Conservation (phyloP, 2,329 filamentous ascomycete genomes). For the Leptographium galeiforme region DNA sequence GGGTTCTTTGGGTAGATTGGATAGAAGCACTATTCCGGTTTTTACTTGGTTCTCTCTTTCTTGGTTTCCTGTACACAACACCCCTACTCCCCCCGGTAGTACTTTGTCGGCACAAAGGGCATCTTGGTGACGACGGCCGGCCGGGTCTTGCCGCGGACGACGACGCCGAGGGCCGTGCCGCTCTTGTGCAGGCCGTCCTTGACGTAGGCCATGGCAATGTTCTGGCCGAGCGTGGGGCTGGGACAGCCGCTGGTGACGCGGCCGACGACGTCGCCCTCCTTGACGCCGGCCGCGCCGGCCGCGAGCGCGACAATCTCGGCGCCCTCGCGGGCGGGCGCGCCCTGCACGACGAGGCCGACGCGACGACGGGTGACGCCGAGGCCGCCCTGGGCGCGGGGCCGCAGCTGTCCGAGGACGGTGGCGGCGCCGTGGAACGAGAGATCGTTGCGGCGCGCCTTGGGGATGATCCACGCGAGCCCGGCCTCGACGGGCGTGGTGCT, state of each 20-base stretch:
- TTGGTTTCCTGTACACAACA: too few species aligned
- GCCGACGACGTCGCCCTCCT: constrained; percentile 52
- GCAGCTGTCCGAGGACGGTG: constrained; percentile 63
- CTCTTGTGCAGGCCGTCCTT: constrained; percentile 69
- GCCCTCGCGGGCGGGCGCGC: constrained; percentile 81
- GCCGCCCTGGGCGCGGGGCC: constrained; percentile 58
- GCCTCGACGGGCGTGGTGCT: constrained; percentile 46
- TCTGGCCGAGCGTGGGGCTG: constrained; percentile 71
- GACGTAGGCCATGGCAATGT: constrained; percentile 94
- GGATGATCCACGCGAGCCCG: constrained; percentile 63
- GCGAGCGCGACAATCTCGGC: constrained; percentile 49
- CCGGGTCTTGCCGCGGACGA: constrained; percentile 64
- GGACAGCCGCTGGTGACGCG: constrained; percentile 81
- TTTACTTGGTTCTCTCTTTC: too few species aligned
- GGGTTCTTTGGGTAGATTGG: too few species aligned
- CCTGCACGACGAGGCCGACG: constrained; percentile 70
- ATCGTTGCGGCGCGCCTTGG: constrained; percentile 55
- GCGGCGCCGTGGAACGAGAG: constrained; percentile 72
- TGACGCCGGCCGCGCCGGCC: constrained; percentile 13
- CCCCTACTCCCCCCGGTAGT: constrained; percentile 46
- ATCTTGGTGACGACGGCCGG: constrained; percentile 71
- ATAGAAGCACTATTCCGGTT: too few species aligned
- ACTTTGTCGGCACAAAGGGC: constrained; percentile 76
- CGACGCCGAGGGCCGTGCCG: constrained; percentile 66
- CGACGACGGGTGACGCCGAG: constrained; percentile 57